These are phyloP conservation scores for Colletotrichum melonis DNA, from an alignment of 2,329 filamentous ascomycete genomes.

Conservation along the genomic window DNA sequence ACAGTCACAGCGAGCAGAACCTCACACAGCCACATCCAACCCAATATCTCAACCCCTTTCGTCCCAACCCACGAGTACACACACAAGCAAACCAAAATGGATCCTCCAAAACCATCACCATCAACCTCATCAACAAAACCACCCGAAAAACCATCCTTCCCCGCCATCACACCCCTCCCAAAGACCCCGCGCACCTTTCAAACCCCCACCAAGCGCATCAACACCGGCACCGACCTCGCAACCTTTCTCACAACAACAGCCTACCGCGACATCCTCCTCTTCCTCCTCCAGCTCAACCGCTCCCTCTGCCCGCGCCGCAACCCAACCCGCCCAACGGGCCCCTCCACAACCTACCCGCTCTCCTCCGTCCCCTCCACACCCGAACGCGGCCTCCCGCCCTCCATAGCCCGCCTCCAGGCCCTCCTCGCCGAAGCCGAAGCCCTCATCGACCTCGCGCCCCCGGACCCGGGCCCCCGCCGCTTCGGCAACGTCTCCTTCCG, in stretches of 20 bases:
- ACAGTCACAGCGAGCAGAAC: not conserved
- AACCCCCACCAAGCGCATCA: conserved; percentile 81
- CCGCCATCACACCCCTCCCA: conserved; percentile 60
- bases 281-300: conserved; percentile 90
- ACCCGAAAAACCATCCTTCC: conserved; percentile 9
- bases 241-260: conserved; percentile 84
- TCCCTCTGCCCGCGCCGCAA: conserved; percentile 80
- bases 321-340: conserved; percentile 42
- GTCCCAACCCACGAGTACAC: not conserved
- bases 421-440: conserved; percentile 73
- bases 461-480: conserved; percentile 84
- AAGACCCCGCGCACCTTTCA: conserved; percentile 67
- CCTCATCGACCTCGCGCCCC: conserved; percentile 82
- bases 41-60: not conserved
- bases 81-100: conserved; percentile 5
- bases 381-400: conserved; percentile 54
- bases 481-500: conserved; percentile 95
- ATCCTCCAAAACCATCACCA: conserved; percentile 1
- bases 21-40: not conserved
- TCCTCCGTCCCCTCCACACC: conserved; percentile 53
- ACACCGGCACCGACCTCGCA: conserved; percentile 84
- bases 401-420: conserved; percentile 72
- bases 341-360: conserved; percentile 55
- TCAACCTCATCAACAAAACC: not conserved
- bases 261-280: conserved; percentile 88